Conservation (phyloP, 768 basidiomycete species). For the Boletus pseudopeckii region DNA sequence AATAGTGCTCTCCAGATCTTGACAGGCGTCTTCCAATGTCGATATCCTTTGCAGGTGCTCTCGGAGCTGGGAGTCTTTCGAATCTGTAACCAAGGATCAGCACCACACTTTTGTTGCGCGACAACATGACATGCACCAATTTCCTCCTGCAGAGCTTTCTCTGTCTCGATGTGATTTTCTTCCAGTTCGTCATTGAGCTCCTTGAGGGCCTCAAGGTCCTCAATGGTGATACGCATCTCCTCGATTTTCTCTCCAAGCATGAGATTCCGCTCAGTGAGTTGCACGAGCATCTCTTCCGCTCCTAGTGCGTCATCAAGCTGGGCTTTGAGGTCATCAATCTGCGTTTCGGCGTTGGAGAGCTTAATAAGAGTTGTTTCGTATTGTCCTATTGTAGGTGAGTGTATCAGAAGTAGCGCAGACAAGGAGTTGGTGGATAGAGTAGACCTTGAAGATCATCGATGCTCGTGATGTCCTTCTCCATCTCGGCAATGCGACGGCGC, state of each 20-base stretch:
- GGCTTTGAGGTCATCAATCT: constrained; percentile 89
- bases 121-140: constrained; percentile 54
- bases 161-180: constrained; percentile 92
- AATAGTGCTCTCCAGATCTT: constrained; percentile 87
- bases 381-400: constrained; percentile 47
- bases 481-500: constrained; percentile 71
- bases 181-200: constrained; percentile 97
- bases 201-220: constrained; percentile 93
- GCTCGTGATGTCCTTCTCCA: constrained; percentile 83
- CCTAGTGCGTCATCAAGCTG: constrained; percentile 95
- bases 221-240: constrained; percentile 93
- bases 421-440: background rate
- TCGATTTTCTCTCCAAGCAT: constrained; percentile 97
- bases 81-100: constrained; percentile 41
- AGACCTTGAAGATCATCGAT: constrained; percentile 80
- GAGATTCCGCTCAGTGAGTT: constrained; percentile 91
- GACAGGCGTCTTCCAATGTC: constrained; percentile 70
- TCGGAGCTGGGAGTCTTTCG: constrained; percentile 66
- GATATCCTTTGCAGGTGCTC: constrained; percentile 66
- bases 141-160: constrained; percentile 86
- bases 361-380: constrained; percentile 78
- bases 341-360: constrained; percentile 82
- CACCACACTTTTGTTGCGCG: background rate
- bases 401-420: constrained; percentile 1
- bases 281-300: constrained; percentile 94